Conservation (phyloP, 768 basidiomycete genomes). For the Paxillus involutus region DNA sequence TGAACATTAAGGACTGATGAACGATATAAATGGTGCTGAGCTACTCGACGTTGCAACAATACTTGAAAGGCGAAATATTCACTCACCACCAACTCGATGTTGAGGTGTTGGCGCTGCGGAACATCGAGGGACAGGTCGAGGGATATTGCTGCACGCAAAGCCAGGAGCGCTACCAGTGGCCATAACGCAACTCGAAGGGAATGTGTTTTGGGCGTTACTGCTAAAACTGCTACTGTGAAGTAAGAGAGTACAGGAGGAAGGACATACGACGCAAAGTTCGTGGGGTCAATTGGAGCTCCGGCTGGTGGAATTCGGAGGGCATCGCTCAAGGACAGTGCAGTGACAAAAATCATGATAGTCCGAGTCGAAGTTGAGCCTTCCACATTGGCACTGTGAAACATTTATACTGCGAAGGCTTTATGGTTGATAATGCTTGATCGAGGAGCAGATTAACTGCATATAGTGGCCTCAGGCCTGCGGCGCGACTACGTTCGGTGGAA, state of each 20-base stretch:
- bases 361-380: too few relatives aligned
- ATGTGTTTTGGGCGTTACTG: constrained; percentile 45
- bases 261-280: constrained; percentile 36
- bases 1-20: constrained; percentile 15
- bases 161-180: constrained; percentile 42
- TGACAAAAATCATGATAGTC: neutral
- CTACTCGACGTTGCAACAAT: neutral
- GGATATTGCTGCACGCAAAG: constrained; percentile 36
- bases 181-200: constrained; percentile 44
- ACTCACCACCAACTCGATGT: constrained; percentile 14
- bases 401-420: too few relatives aligned
- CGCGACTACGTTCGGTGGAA: too few relatives aligned
- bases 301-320: constrained; percentile 6
- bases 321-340: neutral
- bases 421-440: too few relatives aligned
- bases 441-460: too few relatives aligned
- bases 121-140: constrained; percentile 1
- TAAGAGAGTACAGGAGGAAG: constrained; percentile 45
- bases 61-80: too few relatives aligned
- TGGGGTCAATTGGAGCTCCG: constrained; percentile 28
- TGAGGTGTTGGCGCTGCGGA: neutral
- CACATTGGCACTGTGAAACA: too few relatives aligned
- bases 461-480: too few relatives aligned
- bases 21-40: neutral
- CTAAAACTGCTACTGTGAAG: constrained; percentile 49